Base-by-base conservation (phyloP, 2,329 filamentous ascomycete genomes). In the Emergomyces orientalis region DNA sequence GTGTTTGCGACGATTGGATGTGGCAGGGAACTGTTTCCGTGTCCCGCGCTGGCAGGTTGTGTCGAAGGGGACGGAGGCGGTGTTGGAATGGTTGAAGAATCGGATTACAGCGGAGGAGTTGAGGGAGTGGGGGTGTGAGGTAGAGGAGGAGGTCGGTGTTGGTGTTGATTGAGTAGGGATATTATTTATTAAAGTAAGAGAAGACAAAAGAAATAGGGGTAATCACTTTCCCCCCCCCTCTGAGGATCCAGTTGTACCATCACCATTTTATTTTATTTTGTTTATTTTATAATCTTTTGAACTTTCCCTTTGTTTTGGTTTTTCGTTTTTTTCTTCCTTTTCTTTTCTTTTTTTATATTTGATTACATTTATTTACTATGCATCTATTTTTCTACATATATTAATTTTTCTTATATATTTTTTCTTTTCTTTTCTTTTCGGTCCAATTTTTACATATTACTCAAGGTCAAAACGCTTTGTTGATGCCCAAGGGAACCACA, bases 21-120 rank as follows among this genome's bases (percentile, higher is more conserved):
- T 96, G 3, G 84, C 84, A 34, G 91, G 91, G 0, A 97, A 97
- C 73, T 82, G 86, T 39, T 97, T 97, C 76, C 83, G 90, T 39
- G 91, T 97, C 39, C 93, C 93, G 0, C 85, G 89, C 63, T 92
- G 88, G 78, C 89, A 88, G 66, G 83, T 96, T 7, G 77, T 97
- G 57, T 89, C 93, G 64, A 89, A 91, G 65, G 93, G 93, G 0
- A 97, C 92, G 0, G 91, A 96, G 69, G 88, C 90, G 2, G 87
- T 91, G 0, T 77, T 97, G 67, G 81, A 86, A 59, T 96, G 91
- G 88, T 75, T 97, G 59, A 83, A 89, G 64, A 88, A 90, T 34
- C 83, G 88, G 62, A 88, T 96, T 43, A 86, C 89, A 1, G 70
- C 68, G n/a, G 71, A 74, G 49, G 77, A 78, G 25, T 65, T 79